Percentiles rank a stretch among this genome's conserved stretches.
phyloP scores from a whole-genome alignment of 805 yeast species.

The Candida hispaniensis region DNA sequence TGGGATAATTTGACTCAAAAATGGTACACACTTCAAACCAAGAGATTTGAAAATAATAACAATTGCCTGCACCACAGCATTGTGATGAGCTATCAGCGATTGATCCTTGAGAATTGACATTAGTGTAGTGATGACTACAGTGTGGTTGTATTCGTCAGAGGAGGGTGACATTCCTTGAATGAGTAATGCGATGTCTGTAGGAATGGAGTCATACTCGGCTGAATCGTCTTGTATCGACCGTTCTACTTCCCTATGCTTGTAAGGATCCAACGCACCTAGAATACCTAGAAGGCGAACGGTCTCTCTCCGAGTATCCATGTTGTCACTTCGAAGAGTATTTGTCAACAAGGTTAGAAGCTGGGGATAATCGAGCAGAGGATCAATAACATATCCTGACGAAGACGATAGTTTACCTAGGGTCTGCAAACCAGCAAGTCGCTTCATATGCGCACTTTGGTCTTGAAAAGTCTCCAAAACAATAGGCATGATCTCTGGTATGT shows the following conservation, averaged over 20 bases:
- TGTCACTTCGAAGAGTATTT: slow-evolving; percentile 71
- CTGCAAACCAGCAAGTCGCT: slow-evolving; percentile 80
- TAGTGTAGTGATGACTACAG: slow-evolving; percentile 80
- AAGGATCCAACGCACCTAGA: slow-evolving; percentile 94
- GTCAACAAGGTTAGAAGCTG: slow-evolving; percentile 74
- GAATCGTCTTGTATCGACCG: slow-evolving; percentile 40
- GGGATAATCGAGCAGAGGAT: slow-evolving; percentile 86
- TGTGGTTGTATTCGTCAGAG: slow-evolving; percentile 82
- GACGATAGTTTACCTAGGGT: slow-evolving; percentile 82
- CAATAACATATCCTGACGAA: slow-evolving; percentile 89
- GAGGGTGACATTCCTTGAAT: slow-evolving; percentile 95
- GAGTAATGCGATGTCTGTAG: slow-evolving; percentile 77
- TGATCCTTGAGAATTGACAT: slow-evolving; percentile 78
- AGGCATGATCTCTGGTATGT: slow-evolving; percentile 73
- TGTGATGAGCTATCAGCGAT: slow-evolving; percentile 76
- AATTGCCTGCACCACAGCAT: slow-evolving; percentile 87
- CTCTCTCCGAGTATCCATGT: slow-evolving; percentile 68
- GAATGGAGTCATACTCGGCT: slow-evolving; percentile 72
- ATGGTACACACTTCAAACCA: slow-evolving; percentile 83
- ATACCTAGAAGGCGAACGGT: slow-evolving; percentile 85
- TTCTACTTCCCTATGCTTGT: slow-evolving; percentile 86
- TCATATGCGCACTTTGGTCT: slow-evolving; percentile 81
- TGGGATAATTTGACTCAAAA: slow-evolving; percentile 76
- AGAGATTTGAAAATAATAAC: slow-evolving; percentile 82
- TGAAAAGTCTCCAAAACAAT: slow-evolving; percentile 76